Evolutionary conservation across 169 alveolate species (phyloP).

Genomic region (Plasmodium coatneyi): DNA sequence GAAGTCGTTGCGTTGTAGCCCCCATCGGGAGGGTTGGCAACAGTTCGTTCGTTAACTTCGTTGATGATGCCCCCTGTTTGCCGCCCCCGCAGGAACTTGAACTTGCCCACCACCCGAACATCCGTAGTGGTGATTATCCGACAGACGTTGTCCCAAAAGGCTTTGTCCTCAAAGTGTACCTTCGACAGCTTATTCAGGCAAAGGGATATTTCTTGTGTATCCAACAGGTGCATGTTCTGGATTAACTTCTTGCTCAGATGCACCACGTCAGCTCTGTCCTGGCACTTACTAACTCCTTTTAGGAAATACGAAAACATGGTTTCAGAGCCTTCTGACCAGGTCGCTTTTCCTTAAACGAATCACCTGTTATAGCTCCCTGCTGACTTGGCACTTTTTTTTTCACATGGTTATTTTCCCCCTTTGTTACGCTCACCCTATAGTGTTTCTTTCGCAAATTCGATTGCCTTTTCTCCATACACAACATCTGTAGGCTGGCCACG

Average conservation of each 20-base stretch:
- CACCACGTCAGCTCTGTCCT: constrained; percentile 28
- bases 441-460: neutral
- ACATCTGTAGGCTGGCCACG: neutral
- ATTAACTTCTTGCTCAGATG: constrained; percentile 43
- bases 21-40: neutral
- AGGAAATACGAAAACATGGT: constrained; percentile 68
- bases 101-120: neutral
- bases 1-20: neutral
- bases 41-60: neutral
- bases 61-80: neutral
- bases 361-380: neutral
- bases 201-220: constrained; percentile 57
- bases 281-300: constrained; percentile 35
- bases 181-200: constrained; percentile 59
- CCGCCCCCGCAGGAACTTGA: neutral
- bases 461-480: neutral
- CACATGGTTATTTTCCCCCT: neutral
- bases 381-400: neutral
- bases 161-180: constrained; percentile 7
- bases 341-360: neutral
- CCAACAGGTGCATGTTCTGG: constrained; percentile 18
- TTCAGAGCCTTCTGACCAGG: neutral
- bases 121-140: constrained; percentile 30
- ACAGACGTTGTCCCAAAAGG: constrained; percentile 48
- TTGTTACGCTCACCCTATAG: neutral